Conservation (phyloP, 176 grass and related monocot genomes). For the Aegilops bicornis region DNA sequence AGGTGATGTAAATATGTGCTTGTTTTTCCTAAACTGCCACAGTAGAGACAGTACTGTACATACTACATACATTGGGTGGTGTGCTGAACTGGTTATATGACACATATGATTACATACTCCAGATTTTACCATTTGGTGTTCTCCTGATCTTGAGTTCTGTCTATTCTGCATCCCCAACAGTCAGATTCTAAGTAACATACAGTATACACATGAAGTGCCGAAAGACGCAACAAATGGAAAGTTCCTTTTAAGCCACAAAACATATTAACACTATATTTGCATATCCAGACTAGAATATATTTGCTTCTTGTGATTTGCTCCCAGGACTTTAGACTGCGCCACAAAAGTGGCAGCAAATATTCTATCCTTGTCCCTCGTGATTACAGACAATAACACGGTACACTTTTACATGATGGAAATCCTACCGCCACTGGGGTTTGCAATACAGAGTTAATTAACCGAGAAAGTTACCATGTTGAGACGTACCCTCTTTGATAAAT, state of each 20-base stretch:
- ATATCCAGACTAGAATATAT: slow-evolving; percentile 22
- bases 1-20: slow-evolving; percentile 37
- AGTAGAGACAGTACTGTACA: background rate
- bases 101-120: background rate
- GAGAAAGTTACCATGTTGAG: slow-evolving; percentile 21
- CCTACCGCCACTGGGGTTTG: slow-evolving; percentile 20
- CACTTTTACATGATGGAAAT: slow-evolving; percentile 55
- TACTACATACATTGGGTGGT: background rate
- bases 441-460: slow-evolving; percentile 41
- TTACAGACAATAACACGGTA: slow-evolving; percentile 53
- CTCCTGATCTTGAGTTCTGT: background rate
- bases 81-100: background rate
- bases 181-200: background rate
- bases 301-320: slow-evolving; percentile 27
- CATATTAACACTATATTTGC: slow-evolving; percentile 14
- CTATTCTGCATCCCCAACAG: background rate
- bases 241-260: background rate
- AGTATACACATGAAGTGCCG: background rate
- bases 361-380: slow-evolving; percentile 40
- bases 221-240: background rate
- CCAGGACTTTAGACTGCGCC: slow-evolving; percentile 37
- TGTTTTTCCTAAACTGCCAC: background rate
- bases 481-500: slow-evolving; percentile 24
- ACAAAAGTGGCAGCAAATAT: slow-evolving; percentile 32
- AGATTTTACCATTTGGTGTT: background rate